Percentiles rank a stretch among this genome's conserved stretches.
Conservation (phyloP, 352 stramenopile genomes). For the Phytophthora litchii region DNA sequence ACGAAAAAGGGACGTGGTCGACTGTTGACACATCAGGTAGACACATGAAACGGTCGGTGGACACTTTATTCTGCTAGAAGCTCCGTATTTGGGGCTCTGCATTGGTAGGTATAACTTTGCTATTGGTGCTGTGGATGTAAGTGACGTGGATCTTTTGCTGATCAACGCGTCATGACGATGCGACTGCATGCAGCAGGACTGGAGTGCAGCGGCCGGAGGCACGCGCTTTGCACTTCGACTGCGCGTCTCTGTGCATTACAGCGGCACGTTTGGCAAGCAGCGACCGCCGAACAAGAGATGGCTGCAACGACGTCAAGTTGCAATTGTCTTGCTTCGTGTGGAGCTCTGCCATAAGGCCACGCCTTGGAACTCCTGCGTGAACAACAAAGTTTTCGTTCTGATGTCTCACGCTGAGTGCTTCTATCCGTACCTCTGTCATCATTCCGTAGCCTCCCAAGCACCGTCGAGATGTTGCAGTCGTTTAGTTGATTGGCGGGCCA, state of each 20-base stretch:
- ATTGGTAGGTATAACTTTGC: conserved; percentile 2
- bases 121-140: neutral
- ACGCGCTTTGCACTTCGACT: conserved; percentile 28
- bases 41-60: too few relatives aligned
- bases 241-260: conserved; percentile 36
- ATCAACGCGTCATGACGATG: conserved; percentile 25
- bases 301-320: too few relatives aligned
- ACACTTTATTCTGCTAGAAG: neutral
- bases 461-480: conserved; percentile 65
- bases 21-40: conserved; percentile 9
- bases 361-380: too few relatives aligned
- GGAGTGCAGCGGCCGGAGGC: conserved; percentile 24
- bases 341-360: too few relatives aligned
- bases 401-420: too few relatives aligned
- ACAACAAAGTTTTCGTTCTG: too few relatives aligned
- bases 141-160: conserved; percentile 23
- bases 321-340: too few relatives aligned
- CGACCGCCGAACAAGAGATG: neutral
- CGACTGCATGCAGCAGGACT: conserved; percentile 19
- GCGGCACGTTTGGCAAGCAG: conserved; percentile 24
- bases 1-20: conserved; percentile 22
- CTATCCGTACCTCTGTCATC: conserved; percentile 38
- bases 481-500: conserved; percentile 67
- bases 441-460: conserved; percentile 65
- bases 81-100: neutral